Percentiles rank a stretch among this genome's conserved stretches.
phyloP scores from a whole-genome alignment of 2,329 filamentous ascomycete genomes.

The Pseudocercospora ulei region DNA sequence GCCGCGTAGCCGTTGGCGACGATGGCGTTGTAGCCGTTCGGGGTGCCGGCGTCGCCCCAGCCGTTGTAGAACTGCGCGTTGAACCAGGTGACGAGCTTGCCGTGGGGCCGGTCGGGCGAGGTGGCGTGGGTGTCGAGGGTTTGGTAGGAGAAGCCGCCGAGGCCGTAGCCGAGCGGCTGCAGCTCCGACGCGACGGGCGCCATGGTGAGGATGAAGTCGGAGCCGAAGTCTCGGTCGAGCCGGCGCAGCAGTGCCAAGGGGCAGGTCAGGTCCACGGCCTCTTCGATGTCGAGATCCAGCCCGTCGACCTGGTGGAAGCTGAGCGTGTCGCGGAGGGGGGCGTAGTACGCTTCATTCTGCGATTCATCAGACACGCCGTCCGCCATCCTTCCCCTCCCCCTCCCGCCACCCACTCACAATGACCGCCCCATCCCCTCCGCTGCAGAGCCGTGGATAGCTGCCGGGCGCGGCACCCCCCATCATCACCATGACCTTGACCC shows the following conservation, averaged over 20 bases:
- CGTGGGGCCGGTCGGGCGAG: slow-evolving; percentile 21
- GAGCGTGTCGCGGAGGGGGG: slow-evolving; percentile 26
- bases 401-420: too few relatives aligned
- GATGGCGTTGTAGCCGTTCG: slow-evolving; percentile 26
- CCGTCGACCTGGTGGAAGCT: slow-evolving; percentile 26
- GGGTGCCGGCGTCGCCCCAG: slow-evolving; percentile 26
- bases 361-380: slow-evolving; percentile 11
- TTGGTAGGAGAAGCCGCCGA: slow-evolving; percentile 26
- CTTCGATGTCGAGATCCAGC: slow-evolving; percentile 32
- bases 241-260: slow-evolving; percentile 25
- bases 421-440: slow-evolving; percentile 17
- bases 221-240: slow-evolving; percentile 27
- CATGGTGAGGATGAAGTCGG: slow-evolving; percentile 31
- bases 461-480: slow-evolving; percentile 29
- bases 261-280: slow-evolving; percentile 24
- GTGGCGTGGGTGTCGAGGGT: slow-evolving; percentile 23
- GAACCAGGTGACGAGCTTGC: slow-evolving; percentile 29
- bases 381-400: too few relatives aligned
- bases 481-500: slow-evolving; percentile 32
- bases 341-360: slow-evolving; percentile 26
- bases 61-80: slow-evolving; percentile 31
- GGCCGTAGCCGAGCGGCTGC: slow-evolving; percentile 17
- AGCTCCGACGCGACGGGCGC: slow-evolving; percentile 29
- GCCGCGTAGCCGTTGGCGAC: slow-evolving; percentile 23
- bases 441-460: slow-evolving; percentile 26